A percentile compares a stretch with the other conserved stretches of the same genome.
phyloP scores from a whole-genome alignment of 2,329 filamentous ascomycete species.

The Fusarium incarnatum region DNA sequence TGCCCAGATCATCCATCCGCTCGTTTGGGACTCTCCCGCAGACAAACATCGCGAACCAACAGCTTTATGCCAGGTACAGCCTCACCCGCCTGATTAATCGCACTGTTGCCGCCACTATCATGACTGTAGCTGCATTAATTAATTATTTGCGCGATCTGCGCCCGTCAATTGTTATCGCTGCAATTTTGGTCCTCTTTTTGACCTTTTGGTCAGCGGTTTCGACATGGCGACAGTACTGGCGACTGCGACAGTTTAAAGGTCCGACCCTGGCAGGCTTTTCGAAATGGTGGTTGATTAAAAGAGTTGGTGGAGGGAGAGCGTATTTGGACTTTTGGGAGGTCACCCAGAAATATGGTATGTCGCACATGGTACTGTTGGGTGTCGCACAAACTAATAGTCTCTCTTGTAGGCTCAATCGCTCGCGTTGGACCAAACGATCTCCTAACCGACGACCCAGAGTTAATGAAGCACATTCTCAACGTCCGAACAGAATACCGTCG shows the following conservation, averaged over 20 bases:
- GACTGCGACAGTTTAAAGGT: conserved; percentile 56
- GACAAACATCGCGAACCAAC: background rate
- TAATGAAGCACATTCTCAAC: conserved; percentile 51
- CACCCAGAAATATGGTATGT: conserved; percentile 52
- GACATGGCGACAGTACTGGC: conserved; percentile 48
- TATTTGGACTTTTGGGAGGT: conserved; percentile 54
- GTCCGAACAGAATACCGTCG: conserved; percentile 52
- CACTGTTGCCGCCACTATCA: background rate
- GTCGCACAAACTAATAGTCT: background rate
- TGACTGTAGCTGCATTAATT: conserved; percentile 12
- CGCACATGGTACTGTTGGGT: background rate
- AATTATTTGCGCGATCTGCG: background rate
- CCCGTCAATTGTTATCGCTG: conserved; percentile 25
- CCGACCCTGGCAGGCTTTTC: conserved; percentile 54
- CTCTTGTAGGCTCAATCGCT: conserved; percentile 49
- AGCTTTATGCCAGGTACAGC: background rate
- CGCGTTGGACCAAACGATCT: conserved; percentile 57
- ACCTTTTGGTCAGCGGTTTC: conserved; percentile 33
- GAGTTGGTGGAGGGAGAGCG: conserved; percentile 48
- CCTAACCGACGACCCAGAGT: conserved; percentile 54
- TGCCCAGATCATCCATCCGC: background rate
- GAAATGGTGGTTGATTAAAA: conserved; percentile 54
- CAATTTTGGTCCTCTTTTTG: conserved; percentile 2
- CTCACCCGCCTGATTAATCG: background rate
- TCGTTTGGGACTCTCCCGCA: background rate